Base-by-base conservation (phyloP, 768 basidiomycete species). In the Suillus paluster region DNA sequence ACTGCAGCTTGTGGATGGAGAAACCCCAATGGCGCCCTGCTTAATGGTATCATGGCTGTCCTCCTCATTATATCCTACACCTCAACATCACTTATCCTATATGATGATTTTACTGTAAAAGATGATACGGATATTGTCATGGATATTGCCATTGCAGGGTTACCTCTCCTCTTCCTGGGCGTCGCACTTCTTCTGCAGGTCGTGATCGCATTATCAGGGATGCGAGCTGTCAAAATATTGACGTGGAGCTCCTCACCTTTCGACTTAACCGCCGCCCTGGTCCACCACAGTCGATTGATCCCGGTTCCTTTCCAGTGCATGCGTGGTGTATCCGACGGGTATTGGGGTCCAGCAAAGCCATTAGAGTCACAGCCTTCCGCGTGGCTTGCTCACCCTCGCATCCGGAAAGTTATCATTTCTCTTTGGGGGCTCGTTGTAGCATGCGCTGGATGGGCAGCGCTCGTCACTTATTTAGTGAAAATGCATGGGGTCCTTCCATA, bases 181-280 rank as follows among this genome's bases (percentile, higher is more conserved):
- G 56, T 67, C 41, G 11, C 66, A 14, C 60, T 75, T 23, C 42
- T 68, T 2, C 53, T 66, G 19, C 74, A 75, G 48, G 68, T 62
- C 0, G 8, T 65, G 8, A 67, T 75, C 44, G 71, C 71, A 12
- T 62, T 75, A 23, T 50, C 45, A 1, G 71, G 71, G 15, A 62
- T 67, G 21, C 55, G 63, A 34, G 27, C 60, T 19, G 67, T 70
- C 19, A 64, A 68, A 54, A 64, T 75, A 38, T 42, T 70, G 55
- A 75, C 74, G 10, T 75, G 74, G 74, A 75, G 74, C 15, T 70
- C 73, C 23, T 75, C 73, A 2, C 61, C 70, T 19, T 67, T 76
- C n/a, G 73, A 72, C 12, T 64, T 70, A 0, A 71, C 72, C 2
- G 74, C 74, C 2, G 74, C 73, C 2, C 64, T 75, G 34, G 63